A percentile compares a stretch with the other conserved stretches of the same genome.
phyloP scores from a whole-genome alignment of 345 rosid genomes.

The Lumnitzera littorea region DNA sequence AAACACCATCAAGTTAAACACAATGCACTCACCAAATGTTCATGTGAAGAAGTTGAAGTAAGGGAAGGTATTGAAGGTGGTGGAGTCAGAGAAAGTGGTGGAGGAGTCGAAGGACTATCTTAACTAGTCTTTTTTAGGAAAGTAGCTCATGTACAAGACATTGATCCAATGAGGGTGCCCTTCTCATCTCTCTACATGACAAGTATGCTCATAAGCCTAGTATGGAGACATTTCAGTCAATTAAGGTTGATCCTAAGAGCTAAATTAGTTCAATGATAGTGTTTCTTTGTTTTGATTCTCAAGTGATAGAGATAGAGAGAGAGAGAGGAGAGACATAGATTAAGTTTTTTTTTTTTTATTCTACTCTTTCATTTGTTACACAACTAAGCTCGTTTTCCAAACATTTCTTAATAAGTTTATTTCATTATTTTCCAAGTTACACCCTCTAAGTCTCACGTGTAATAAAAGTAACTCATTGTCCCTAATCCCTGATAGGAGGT shows the following conservation, averaged over 20 bases:
- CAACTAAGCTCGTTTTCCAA: too few relatives aligned
- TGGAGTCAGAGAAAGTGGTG: constrained; percentile 52
- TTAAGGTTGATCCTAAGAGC: constrained; percentile 41
- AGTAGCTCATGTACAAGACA: constrained; percentile 48
- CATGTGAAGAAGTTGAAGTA: constrained; percentile 54
- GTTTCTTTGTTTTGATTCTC: too few relatives aligned
- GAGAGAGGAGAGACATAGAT: too few relatives aligned
- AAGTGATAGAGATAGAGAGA: too few relatives aligned
- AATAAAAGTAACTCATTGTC: too few relatives aligned
- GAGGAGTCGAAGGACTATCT: constrained; percentile 40
- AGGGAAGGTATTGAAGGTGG: constrained; percentile 55
- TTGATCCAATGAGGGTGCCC: constrained; percentile 4
- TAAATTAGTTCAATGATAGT: too few relatives aligned
- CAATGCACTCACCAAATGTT: constrained; percentile 47
- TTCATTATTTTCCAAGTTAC: too few relatives aligned
- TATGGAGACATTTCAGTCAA: constrained; percentile 42
- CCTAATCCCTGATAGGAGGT: too few relatives aligned
- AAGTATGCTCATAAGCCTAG: constrained; percentile 18
- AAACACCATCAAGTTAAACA: constrained; percentile 48
- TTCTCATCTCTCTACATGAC: constrained; percentile 11
- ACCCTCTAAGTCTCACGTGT: too few relatives aligned
- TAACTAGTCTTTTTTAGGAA: constrained; percentile 61
- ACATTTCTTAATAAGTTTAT: too few relatives aligned
- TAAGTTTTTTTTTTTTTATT: too few relatives aligned
- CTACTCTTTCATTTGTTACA: too few relatives aligned